Base-by-base conservation (phyloP, 2,329 filamentous ascomycete species). In the Byssothecium circinans region DNA sequence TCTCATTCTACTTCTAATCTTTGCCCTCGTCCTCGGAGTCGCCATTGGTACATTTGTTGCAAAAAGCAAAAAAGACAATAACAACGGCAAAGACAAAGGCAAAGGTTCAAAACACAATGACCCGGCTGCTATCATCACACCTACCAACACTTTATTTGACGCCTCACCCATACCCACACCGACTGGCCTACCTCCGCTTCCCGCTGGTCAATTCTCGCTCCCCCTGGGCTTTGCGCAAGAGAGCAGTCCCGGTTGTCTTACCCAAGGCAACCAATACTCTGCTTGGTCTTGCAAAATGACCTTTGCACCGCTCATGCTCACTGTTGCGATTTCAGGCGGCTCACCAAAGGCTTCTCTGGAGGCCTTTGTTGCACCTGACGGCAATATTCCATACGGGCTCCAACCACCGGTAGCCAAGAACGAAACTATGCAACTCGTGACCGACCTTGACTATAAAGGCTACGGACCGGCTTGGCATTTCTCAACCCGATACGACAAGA, bases 381-480 rank as follows among this genome's bases (percentile, higher is more conserved):
- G 67, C 14, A 58, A 67, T 3, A 77, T 83, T 46, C 74, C 75
- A 19, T 87, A 87, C 60, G 85, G 85, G 12, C 75, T 82, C 2
- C 84, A 87, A 61, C 72, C 78, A n/a, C 83, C 83, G 1, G 64
- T 75, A 23, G 71, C 81, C 37, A 32, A 64, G 58, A 68, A 75
- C 22, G 74, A 81, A 52, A 64, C 73, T 1, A 65, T 87, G 50
- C 70, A 74, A 18, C 74, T 84, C 25, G 81, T 84, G 34, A 69
- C 73, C 29, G 85, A 88, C 64, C 75, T 78, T 30, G 78, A 82
- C 49, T 78, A 81, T 46, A 72, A 75, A 30, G 69, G 69, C 12
- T 74, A 78, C 51, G 85, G 85, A 2, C 82, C 84, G 12, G 84
- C 84, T 5, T 81, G 79, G 60, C 85, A 85, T 57, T 87, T 87